phyloP scores from a whole-genome alignment of 345 rosid genomes.

The Melaleuca alternifolia region DNA sequence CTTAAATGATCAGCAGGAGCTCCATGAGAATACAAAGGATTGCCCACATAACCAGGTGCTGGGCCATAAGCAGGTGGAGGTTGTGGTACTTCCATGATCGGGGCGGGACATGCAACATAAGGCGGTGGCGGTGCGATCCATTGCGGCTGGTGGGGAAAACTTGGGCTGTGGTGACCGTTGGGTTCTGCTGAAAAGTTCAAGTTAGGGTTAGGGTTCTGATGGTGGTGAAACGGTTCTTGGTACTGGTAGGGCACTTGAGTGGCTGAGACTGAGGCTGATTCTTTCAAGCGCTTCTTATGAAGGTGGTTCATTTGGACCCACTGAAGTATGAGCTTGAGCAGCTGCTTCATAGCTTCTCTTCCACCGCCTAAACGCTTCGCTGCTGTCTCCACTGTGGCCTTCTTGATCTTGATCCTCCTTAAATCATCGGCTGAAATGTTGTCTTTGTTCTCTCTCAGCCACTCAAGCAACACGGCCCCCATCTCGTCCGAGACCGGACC shows the following conservation, averaged over 20 bases:
- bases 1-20: not conserved
- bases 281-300: conserved; percentile 37
- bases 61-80: not conserved
- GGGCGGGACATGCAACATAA: conserved; percentile 18
- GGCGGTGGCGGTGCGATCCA: conserved; percentile 33
- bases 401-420: conserved; percentile 83
- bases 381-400: conserved; percentile 82
- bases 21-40: not conserved
- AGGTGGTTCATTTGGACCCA: conserved; percentile 95
- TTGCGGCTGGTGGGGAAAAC: conserved; percentile 26
- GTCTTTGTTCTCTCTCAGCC: conserved; percentile 83
- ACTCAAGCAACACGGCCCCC: conserved; percentile 72
- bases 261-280: conserved; percentile 4
- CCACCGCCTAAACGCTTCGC: conserved; percentile 90
- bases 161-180: conserved; percentile 1
- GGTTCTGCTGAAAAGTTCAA: conserved; percentile 18
- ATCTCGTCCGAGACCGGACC: conserved; percentile 43
- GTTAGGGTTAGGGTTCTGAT: conserved; percentile 29
- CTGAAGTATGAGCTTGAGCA: conserved; percentile 84
- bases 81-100: not conserved
- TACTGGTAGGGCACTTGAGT: conserved; percentile 4
- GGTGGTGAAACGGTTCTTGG: conserved; percentile 32
- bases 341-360: conserved; percentile 82
- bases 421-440: conserved; percentile 85
- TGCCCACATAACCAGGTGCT: conserved; percentile 23